Evolutionary conservation across 768 basidiomycete genomes (phyloP).

Genomic region (Pulveroboletus sp.): DNA sequence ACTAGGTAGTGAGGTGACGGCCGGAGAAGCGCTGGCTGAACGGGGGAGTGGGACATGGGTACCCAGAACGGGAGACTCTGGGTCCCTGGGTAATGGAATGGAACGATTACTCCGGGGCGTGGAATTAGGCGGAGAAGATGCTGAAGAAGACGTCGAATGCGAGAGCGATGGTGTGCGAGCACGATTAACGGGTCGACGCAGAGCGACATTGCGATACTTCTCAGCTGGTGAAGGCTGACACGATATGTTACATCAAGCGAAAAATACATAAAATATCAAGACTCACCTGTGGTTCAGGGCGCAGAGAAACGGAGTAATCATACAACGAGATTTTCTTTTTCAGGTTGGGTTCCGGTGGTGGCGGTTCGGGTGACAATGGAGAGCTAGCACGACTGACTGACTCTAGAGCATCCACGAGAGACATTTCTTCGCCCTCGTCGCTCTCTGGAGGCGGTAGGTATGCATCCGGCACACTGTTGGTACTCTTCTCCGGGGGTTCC

Average conservation of each 20-base stretch:
- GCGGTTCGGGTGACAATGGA: conserved; percentile 36
- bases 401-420: conserved; percentile 53
- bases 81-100: conserved; percentile 33
- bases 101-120: conserved; percentile 59
- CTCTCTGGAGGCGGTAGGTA: conserved; percentile 48
- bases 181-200: conserved; percentile 48
- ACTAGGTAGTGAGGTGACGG: conserved; percentile 28
- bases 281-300: conserved; percentile 56
- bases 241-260: neutral
- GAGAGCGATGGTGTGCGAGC: conserved; percentile 65
- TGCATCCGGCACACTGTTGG: conserved; percentile 49
- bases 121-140: conserved; percentile 56
- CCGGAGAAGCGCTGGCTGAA: conserved; percentile 48
- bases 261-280: neutral
- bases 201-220: conserved; percentile 58
- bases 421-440: conserved; percentile 40
- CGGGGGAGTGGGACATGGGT: conserved; percentile 48
- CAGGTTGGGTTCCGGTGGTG: conserved; percentile 37
- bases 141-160: conserved; percentile 48
- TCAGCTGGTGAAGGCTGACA: conserved; percentile 58
- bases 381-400: conserved; percentile 53
- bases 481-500: conserved; percentile 39
- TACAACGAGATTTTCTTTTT: conserved; percentile 45
- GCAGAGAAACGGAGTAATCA: conserved; percentile 57
- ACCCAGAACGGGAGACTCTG: conserved; percentile 46